A percentile compares a stretch with the other conserved stretches of the same genome.
Conservation (phyloP, 306 rosid genomes). For the Acacia crassicarpa region DNA sequence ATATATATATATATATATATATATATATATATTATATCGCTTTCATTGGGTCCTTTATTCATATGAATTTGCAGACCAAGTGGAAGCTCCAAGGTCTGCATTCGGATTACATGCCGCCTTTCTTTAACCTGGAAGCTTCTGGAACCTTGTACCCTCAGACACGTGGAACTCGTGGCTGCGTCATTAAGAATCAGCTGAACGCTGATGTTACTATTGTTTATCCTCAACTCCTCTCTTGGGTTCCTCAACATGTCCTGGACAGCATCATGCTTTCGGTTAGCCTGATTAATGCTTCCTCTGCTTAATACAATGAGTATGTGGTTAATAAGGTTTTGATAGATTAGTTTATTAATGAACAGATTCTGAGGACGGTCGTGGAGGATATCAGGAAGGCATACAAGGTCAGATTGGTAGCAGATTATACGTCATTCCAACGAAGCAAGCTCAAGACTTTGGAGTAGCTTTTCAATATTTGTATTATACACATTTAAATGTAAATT, state of each 20-base stretch:
- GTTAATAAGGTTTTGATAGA: background rate
- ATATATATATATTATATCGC: no score
- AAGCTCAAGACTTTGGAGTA: background rate
- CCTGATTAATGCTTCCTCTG: background rate
- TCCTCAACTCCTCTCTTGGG: conserved; percentile 31
- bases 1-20: no score
- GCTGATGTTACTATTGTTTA: conserved; percentile 14
- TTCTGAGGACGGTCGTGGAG: conserved; percentile 19
- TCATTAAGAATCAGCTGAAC: conserved; percentile 27
- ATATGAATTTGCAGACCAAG: conserved; percentile 1
- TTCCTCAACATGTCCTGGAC: conserved; percentile 27
- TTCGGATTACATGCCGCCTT: conserved; percentile 18
- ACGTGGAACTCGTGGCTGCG: conserved; percentile 10
- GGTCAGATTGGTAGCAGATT: conserved; percentile 32
- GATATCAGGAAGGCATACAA: conserved; percentile 27
- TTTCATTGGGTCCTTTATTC: no score
- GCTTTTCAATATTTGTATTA: background rate
- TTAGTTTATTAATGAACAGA: conserved; percentile 2
- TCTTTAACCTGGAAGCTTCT: conserved; percentile 25
- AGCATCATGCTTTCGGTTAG: conserved; percentile 28
- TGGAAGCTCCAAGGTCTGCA: conserved; percentile 24
- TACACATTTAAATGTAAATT: no score
- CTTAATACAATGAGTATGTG: background rate
- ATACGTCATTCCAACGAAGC: conserved; percentile 19
- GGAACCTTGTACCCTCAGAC: conserved; percentile 34